These are phyloP conservation scores for Nakazawaea molendinolei DNA, from an alignment of 805 yeast species.

Conservation along the genomic window DNA sequence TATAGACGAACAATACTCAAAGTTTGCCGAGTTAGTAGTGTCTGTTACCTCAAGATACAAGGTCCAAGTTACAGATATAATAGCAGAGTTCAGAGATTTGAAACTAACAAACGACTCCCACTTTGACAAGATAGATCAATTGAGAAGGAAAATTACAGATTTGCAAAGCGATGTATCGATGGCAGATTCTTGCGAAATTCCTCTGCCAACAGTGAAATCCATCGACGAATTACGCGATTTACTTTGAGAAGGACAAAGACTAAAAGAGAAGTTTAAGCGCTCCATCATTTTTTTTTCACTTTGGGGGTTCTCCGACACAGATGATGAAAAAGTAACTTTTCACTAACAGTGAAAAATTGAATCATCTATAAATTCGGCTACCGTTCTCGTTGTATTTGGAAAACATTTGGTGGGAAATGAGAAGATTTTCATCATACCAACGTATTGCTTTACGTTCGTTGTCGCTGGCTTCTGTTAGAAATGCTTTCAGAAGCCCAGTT, in stretches of 20 bases:
- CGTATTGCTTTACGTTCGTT: not conserved
- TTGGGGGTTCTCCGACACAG: too few relatives aligned
- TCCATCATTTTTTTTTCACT: too few relatives aligned
- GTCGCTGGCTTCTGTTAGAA: not conserved
- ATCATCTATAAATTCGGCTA: too few relatives aligned
- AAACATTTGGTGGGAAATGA: not conserved
- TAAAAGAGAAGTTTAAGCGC: not conserved
- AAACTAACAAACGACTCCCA: not conserved
- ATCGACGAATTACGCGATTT: conserved; percentile 5
- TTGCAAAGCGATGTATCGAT: not conserved
- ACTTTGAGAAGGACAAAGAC: too few relatives aligned
- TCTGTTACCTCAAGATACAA: conserved; percentile 1
- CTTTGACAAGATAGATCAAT: not conserved
- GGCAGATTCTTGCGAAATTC: conserved; percentile 1
- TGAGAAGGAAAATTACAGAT: not conserved
- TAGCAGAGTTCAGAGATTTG: conserved; percentile 1
- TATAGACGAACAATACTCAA: not conserved
- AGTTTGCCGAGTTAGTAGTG: not conserved
- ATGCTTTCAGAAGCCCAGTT: not conserved
- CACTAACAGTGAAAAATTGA: too few relatives aligned
- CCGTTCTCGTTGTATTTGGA: too few relatives aligned
- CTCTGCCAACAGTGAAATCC: conserved; percentile 2
- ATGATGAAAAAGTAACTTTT: too few relatives aligned
- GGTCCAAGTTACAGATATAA: not conserved
- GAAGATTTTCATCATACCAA: not conserved